Evolutionary conservation across 345 rosid species (phyloP).

Genomic region (Combretum micranthum): DNA sequence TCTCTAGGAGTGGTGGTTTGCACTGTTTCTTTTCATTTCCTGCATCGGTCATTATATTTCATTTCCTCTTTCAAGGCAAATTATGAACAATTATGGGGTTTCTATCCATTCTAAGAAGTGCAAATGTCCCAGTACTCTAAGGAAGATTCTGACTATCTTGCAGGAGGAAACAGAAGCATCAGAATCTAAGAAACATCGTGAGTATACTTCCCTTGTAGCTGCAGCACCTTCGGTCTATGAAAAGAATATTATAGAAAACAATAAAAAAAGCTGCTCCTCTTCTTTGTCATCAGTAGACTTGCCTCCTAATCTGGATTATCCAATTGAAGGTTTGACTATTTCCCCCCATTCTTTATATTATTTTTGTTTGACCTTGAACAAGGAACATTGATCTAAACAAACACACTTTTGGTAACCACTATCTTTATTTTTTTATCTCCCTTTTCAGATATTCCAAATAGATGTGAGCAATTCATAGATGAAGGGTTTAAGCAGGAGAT

Average conservation of each 20-base stretch:
- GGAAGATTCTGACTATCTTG: conserved; percentile 6
- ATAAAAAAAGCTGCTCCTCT: conserved; percentile 11
- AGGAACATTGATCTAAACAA: background rate
- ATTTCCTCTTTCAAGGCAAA: too few relatives aligned
- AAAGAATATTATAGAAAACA: conserved; percentile 14
- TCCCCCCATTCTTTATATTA: background rate
- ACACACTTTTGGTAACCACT: background rate
- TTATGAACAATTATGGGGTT: too few relatives aligned
- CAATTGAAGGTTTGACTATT: conserved; percentile 7
- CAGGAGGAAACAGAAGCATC: conserved; percentile 29
- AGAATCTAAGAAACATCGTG: conserved; percentile 13
- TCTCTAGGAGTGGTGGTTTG: too few relatives aligned
- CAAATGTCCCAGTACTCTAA: too few relatives aligned
- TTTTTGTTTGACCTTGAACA: background rate
- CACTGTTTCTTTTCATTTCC: too few relatives aligned
- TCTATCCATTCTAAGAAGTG: too few relatives aligned
- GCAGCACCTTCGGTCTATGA: conserved; percentile 13
- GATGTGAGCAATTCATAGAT: background rate
- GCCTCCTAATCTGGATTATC: conserved; percentile 13
- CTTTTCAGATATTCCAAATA: conserved; percentile 4
- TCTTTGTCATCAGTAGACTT: conserved; percentile 14
- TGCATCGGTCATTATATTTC: too few relatives aligned
- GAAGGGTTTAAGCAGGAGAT: conserved; percentile 5
- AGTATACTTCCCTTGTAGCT: conserved; percentile 15
- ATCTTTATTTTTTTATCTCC: background rate